A percentile compares a stretch with the other conserved stretches of the same genome.
Conservation (phyloP, 2,329 filamentous ascomycete species). For the Tolypocladium pustulatum region DNA sequence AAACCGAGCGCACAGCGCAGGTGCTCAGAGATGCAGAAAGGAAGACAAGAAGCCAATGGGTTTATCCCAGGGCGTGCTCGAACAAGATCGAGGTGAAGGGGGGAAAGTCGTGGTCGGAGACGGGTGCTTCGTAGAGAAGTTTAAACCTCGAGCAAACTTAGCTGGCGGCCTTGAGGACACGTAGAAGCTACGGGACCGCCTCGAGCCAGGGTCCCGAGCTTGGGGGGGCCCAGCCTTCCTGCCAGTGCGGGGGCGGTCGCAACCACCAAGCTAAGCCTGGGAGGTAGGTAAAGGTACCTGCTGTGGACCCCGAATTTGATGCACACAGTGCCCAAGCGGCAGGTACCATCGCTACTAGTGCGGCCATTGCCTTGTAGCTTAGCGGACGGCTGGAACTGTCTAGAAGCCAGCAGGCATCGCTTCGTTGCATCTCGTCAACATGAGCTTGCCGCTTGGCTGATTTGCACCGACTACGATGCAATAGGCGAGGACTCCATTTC, state of each 20-base stretch:
- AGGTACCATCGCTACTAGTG: not conserved
- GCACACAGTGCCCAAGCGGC: not conserved
- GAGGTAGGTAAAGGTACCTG: not conserved
- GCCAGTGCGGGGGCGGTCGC: not conserved
- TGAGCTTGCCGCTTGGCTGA: not conserved
- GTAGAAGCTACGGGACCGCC: slow-evolving; percentile 17
- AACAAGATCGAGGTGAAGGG: slow-evolving; percentile 3
- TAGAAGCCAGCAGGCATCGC: not conserved
- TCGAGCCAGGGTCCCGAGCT: not conserved
- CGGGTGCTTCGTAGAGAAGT: not conserved
- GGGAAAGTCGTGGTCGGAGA: not conserved
- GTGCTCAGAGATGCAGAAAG: slow-evolving; percentile 7
- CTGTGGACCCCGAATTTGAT: not conserved
- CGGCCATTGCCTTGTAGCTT: not conserved
- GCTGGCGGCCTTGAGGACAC: slow-evolving; percentile 19
- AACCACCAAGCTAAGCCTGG: not conserved
- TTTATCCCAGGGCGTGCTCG: slow-evolving; percentile 17
- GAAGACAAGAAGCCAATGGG: slow-evolving; percentile 5
- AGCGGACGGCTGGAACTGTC: not conserved
- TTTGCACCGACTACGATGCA: not conserved
- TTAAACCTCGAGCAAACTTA: slow-evolving; percentile 4
- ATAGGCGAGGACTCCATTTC: not conserved
- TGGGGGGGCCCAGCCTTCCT: not conserved
- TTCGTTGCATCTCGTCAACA: not conserved
- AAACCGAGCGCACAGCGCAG: slow-evolving; percentile 11